phyloP scores from a whole-genome alignment of 2,329 filamentous ascomycete genomes.

The Pestalotiopsis sp. region DNA sequence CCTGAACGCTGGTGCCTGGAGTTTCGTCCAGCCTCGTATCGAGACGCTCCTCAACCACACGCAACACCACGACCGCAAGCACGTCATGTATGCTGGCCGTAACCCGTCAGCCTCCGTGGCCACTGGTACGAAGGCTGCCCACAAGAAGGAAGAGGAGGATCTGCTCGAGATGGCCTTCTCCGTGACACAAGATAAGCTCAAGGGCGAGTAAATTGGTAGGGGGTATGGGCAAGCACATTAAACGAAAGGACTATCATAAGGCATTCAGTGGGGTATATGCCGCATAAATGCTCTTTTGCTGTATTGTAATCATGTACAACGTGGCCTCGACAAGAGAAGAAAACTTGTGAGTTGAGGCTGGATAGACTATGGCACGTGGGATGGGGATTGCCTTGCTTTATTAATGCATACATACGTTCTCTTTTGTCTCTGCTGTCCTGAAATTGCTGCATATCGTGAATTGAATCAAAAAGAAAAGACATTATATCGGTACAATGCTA shows the following conservation, averaged over 20 bases:
- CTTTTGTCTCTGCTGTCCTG: neutral
- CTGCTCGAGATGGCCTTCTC: conserved; percentile 69
- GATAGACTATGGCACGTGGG: conserved; percentile 27
- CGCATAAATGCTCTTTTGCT: conserved; percentile 20
- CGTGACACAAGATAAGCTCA: conserved; percentile 70
- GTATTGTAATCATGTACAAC: conserved; percentile 35
- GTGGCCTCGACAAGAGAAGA: conserved; percentile 24
- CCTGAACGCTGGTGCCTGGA: conserved; percentile 95
- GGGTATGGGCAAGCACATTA: neutral
- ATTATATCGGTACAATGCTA: too few species aligned
- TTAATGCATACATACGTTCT: conserved; percentile 27
- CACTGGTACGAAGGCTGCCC: conserved; percentile 85
- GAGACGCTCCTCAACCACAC: conserved; percentile 96
- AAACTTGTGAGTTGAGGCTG: conserved; percentile 22
- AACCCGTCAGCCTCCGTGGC: conserved; percentile 93
- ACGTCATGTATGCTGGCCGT: conserved; percentile 96
- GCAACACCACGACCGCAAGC: conserved; percentile 87
- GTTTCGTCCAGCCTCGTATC: conserved; percentile 93
- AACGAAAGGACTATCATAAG: conserved; percentile 5
- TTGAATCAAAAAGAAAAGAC: too few species aligned
- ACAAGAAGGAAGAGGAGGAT: conserved; percentile 91
- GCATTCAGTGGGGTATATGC: conserved; percentile 22
- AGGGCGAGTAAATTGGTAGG: conserved; percentile 58
- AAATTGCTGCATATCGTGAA: neutral
- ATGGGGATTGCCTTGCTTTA: conserved; percentile 19